These are phyloP conservation scores for Kazachstania sp. DNA, from an alignment of 1,139 yeast species.

Conservation along the genomic window DNA sequence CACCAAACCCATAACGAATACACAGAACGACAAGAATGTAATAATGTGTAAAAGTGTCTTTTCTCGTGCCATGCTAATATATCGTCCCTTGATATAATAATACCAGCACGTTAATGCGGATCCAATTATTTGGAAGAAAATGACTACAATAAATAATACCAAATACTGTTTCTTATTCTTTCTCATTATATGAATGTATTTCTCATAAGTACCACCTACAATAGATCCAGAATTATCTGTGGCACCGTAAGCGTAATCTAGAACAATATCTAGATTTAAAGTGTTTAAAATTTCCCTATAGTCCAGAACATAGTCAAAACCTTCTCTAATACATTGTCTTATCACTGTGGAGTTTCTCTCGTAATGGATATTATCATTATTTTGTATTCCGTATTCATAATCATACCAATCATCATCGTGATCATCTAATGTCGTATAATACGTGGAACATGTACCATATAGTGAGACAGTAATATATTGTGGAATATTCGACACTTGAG, in stretches of 20 bases:
- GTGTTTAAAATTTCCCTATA: constrained; percentile 21
- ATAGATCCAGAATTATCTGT: background rate
- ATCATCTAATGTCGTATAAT: constrained; percentile 3
- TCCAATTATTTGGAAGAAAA: constrained; percentile 11
- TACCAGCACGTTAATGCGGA: constrained; percentile 19
- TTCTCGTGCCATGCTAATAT: constrained; percentile 16
- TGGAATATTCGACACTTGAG: constrained; percentile 22
- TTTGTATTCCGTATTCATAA: constrained; percentile 1
- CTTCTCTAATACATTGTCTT: constrained; percentile 14
- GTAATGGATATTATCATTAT: background rate
- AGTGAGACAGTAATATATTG: constrained; percentile 21
- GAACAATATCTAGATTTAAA: constrained; percentile 24
- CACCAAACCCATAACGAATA: constrained; percentile 18
- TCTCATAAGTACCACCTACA: constrained; percentile 8
- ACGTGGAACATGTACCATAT: constrained; percentile 23
- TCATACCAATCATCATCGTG: background rate
- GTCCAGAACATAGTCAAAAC: constrained; percentile 21
- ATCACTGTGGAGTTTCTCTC: constrained; percentile 10
- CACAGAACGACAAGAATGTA: constrained; percentile 19
- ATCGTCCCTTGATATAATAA: constrained; percentile 23
- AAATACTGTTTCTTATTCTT: constrained; percentile 15
- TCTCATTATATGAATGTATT: constrained; percentile 10
- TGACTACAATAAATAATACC: constrained; percentile 14
- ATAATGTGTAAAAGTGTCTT: constrained; percentile 18
- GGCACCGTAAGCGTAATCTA: constrained; percentile 24